A percentile compares a stretch with the other conserved stretches of the same genome.
phyloP scores from a whole-genome alignment of 2,329 filamentous ascomycete genomes.

The Fusarium fracticaudum region DNA sequence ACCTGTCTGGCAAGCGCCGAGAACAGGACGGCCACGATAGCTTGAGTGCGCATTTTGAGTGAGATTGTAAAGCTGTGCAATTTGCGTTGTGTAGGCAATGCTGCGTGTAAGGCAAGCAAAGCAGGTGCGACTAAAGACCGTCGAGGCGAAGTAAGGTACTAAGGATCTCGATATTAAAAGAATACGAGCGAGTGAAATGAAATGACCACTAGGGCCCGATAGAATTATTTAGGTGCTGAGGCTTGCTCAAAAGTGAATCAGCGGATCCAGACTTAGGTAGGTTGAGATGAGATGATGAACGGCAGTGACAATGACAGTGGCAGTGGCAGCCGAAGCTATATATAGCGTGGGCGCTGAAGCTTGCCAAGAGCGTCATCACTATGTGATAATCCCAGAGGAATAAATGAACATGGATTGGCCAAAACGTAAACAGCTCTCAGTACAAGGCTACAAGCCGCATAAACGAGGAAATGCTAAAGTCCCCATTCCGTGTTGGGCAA shows the following conservation, averaged over 20 bases:
- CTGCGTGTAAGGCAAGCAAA: constrained; percentile 15
- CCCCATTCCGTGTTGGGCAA: constrained; percentile 7
- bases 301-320: neutral
- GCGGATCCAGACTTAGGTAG: neutral
- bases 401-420: constrained; percentile 10
- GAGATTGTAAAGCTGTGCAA: neutral
- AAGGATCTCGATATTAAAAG: neutral
- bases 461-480: constrained; percentile 22
- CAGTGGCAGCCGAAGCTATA: constrained; percentile 22
- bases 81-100: neutral
- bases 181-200: constrained; percentile 20
- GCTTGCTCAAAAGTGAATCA: constrained; percentile 27
- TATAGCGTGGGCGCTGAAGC: constrained; percentile 29
- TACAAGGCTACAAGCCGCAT: constrained; percentile 17
- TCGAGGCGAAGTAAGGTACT: neutral
- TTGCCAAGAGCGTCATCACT: constrained; percentile 20
- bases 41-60: constrained; percentile 36
- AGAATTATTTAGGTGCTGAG: constrained; percentile 12
- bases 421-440: neutral
- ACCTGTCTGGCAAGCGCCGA: constrained; percentile 44
- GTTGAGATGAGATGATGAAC: constrained; percentile 4
- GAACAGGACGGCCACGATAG: constrained; percentile 41
- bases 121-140: neutral
- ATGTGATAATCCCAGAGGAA: neutral
- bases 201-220: constrained; percentile 22